Percentiles rank a stretch among this genome's conserved stretches.
These are phyloP conservation scores for Auxenochlorella pyrenoidosa DNA, from an alignment of 139 green algal species.

Conservation along the genomic window DNA sequence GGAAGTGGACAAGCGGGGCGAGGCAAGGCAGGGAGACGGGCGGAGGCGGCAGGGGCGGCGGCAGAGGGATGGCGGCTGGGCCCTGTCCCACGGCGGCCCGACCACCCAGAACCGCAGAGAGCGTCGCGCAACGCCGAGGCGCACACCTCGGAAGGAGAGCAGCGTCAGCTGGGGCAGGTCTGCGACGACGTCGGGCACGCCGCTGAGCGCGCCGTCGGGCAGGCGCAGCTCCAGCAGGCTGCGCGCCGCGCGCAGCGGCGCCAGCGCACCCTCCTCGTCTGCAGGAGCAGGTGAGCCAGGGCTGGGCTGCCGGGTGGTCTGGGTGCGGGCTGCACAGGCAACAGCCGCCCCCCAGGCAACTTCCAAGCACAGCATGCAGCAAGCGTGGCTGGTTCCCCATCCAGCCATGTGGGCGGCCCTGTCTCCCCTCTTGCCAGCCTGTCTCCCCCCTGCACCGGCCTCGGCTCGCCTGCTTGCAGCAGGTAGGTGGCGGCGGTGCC, in stretches of 20 bases:
- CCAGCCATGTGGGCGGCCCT: too few species aligned
- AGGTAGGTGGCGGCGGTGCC: conserved; percentile 15
- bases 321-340: not conserved
- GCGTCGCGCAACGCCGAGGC: too few species aligned
- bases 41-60: too few species aligned
- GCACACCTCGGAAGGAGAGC: conserved; percentile 19
- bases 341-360: not conserved
- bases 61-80: too few species aligned
- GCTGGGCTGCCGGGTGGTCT: too few species aligned
- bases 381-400: too few species aligned
- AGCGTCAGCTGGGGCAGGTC: not conserved
- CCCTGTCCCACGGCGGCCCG: too few species aligned
- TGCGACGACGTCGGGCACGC: not conserved
- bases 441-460: not conserved
- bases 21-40: too few species aligned
- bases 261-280: conserved; percentile 13
- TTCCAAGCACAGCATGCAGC: not conserved
- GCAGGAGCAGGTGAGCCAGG: not conserved
- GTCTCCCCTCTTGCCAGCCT: too few species aligned
- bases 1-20: too few species aligned
- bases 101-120: not conserved
- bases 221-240: conserved; percentile 13
- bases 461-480: not conserved
- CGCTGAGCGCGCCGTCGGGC: not conserved
- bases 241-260: not conserved